Percentiles rank a stretch among this genome's conserved stretches.
phyloP scores from a whole-genome alignment of 2,329 filamentous ascomycete species.

The Chalara sp. region DNA sequence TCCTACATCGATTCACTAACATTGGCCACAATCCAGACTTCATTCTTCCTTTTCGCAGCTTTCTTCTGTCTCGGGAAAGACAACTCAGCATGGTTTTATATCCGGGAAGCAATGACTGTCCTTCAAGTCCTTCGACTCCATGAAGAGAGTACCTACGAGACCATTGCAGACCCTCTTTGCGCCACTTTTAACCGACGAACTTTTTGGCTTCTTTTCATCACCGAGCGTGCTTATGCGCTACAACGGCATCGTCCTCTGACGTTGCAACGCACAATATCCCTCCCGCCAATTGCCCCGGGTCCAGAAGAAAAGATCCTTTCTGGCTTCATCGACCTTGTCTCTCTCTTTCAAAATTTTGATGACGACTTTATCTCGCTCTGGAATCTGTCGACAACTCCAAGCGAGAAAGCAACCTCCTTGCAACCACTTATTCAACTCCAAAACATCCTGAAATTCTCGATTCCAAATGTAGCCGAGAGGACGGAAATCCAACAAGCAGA shows the following conservation, averaged over 20 bases:
- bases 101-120: slow-evolving; percentile 22
- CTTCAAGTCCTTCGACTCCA: slow-evolving; percentile 19
- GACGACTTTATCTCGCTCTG: slow-evolving; percentile 3
- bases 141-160: neutral
- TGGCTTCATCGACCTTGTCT: slow-evolving; percentile 3
- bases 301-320: slow-evolving; percentile 1
- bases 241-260: slow-evolving; percentile 3
- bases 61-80: slow-evolving; percentile 26
- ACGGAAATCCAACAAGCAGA: slow-evolving; percentile 40
- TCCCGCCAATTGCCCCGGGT: neutral
- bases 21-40: neutral
- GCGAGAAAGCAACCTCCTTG: neutral
- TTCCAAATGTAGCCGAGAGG: slow-evolving; percentile 4
- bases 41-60: slow-evolving; percentile 16
- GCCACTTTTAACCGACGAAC: slow-evolving; percentile 13
- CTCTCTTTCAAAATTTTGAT: slow-evolving; percentile 5
- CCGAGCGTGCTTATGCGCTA: slow-evolving; percentile 13
- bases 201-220: slow-evolving; percentile 23
- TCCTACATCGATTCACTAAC: neutral
- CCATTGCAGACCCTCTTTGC: neutral
- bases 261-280: neutral
- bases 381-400: slow-evolving; percentile 1
- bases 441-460: neutral
- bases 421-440: neutral
- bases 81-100: slow-evolving; percentile 26